Percentiles rank a stretch among this genome's conserved stretches.
Conservation (phyloP, 2,329 filamentous ascomycete species). For the Phyllosticta paracitricarpa region DNA sequence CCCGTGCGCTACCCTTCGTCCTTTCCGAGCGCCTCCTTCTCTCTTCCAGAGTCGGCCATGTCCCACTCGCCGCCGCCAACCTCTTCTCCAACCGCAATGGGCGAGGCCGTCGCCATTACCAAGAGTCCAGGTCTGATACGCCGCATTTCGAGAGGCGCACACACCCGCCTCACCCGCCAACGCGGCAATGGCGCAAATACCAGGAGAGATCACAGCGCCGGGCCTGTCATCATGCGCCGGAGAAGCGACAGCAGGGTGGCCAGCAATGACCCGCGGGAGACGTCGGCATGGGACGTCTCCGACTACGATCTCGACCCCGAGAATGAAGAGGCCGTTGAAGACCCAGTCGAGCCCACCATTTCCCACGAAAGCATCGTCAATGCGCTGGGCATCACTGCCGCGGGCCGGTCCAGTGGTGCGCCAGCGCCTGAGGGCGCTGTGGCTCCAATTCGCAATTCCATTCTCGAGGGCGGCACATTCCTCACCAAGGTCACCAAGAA, state of each 20-base stretch:
- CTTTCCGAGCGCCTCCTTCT: slow-evolving; percentile 46
- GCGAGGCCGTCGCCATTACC: slow-evolving; percentile 47
- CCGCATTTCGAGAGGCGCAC: slow-evolving; percentile 71
- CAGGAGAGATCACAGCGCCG: slow-evolving; percentile 77
- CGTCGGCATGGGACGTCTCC: slow-evolving; percentile 35
- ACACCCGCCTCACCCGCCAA: slow-evolving; percentile 57
- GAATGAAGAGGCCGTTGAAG: slow-evolving; percentile 40
- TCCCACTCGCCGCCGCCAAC: slow-evolving; percentile 41
- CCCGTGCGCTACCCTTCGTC: slow-evolving; percentile 46
- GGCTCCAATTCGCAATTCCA: slow-evolving; percentile 65
- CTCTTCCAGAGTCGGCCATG: slow-evolving; percentile 65
- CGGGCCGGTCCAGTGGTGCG: slow-evolving; percentile 9
- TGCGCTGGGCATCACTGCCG: slow-evolving; percentile 32
- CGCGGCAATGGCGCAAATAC: slow-evolving; percentile 61
- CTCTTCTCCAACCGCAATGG: slow-evolving; percentile 47
- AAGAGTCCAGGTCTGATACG: slow-evolving; percentile 65
- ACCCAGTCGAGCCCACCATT: slow-evolving; percentile 24
- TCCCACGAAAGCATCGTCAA: slow-evolving; percentile 24
- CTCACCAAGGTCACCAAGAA: slow-evolving; percentile 83
- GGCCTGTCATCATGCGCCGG: slow-evolving; percentile 76
- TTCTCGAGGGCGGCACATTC: slow-evolving; percentile 67
- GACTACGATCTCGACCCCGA: slow-evolving; percentile 45
- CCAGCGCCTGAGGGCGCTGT: slow-evolving; percentile 35
- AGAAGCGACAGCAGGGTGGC: slow-evolving; percentile 84
- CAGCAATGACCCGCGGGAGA: slow-evolving; percentile 24